These are phyloP conservation scores for Prunus persica DNA, from an alignment of 306 rosid species.

Conservation along the genomic window DNA sequence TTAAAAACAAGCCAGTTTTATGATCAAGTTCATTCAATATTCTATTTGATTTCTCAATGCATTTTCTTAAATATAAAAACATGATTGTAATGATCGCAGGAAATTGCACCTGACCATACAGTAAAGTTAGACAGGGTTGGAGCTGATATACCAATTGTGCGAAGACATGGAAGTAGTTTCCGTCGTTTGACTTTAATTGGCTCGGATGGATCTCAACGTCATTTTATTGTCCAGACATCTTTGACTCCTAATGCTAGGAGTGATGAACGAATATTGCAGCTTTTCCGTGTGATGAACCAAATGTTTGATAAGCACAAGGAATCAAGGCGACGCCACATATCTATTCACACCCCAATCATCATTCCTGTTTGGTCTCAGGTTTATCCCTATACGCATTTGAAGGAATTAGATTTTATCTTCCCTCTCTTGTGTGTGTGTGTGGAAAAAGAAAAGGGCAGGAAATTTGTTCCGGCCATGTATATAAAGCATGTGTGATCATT, in stretches of 20 bases:
- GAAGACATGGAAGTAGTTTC: constrained; percentile 99
- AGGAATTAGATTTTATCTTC: neutral
- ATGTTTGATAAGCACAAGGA: constrained; percentile 99
- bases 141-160: constrained; percentile 95
- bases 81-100: constrained; percentile 41
- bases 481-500: neutral
- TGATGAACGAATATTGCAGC: constrained; percentile 97
- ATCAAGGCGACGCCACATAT: constrained; percentile 95
- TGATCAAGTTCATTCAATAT: neutral
- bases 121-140: constrained; percentile 95
- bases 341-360: constrained; percentile 93
- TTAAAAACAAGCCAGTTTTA: neutral
- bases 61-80: constrained; percentile 23
- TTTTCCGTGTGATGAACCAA: constrained; percentile 98
- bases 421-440: neutral
- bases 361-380: constrained; percentile 99
- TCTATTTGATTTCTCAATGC: constrained; percentile 15
- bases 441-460: too few relatives aligned
- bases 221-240: constrained; percentile 98
- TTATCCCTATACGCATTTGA: constrained; percentile 14
- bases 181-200: constrained; percentile 96
- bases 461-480: neutral
- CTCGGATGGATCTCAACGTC: constrained; percentile 98
- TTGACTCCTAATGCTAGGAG: constrained; percentile 97
- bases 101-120: constrained; percentile 96